Conservation (phyloP, 371 early-diverging fungal genomes). For the Apophysomyces elegans region DNA sequence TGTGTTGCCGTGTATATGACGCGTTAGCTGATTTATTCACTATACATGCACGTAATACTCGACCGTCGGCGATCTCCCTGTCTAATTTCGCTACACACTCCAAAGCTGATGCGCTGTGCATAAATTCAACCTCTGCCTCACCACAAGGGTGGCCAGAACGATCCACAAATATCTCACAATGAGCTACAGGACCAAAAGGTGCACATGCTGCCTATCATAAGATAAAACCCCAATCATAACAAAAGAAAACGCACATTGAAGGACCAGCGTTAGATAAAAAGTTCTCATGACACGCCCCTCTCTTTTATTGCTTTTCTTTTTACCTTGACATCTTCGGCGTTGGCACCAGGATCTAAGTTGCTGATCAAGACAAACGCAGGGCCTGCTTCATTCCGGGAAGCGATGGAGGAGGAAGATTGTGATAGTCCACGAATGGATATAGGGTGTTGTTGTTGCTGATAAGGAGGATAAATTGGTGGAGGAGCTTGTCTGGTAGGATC, state of each 20-base stretch:
- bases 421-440: conserved; percentile 1
- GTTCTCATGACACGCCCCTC: too few species aligned
- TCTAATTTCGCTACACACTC: conserved; percentile 16
- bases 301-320: background rate
- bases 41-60: background rate
- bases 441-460: background rate
- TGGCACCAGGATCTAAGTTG: conserved; percentile 46
- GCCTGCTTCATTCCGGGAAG: conserved; percentile 14
- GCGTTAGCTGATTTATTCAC: background rate
- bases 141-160: conserved; percentile 20
- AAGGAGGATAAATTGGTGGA: background rate
- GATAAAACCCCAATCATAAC: background rate
- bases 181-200: conserved; percentile 13
- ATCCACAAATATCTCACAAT: conserved; percentile 17
- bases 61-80: conserved; percentile 19
- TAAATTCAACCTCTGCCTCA: conserved; percentile 21
- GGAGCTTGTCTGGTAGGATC: background rate
- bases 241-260: background rate
- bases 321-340: conserved; percentile 47
- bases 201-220: conserved; percentile 16
- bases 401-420: background rate
- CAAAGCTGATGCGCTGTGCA: conserved; percentile 11
- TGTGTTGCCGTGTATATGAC: background rate
- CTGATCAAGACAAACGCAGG: conserved; percentile 38
- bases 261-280: too few species aligned